Evolutionary conservation across 768 basidiomycete species (phyloP).

Genomic region (Calvatia gigantea): DNA sequence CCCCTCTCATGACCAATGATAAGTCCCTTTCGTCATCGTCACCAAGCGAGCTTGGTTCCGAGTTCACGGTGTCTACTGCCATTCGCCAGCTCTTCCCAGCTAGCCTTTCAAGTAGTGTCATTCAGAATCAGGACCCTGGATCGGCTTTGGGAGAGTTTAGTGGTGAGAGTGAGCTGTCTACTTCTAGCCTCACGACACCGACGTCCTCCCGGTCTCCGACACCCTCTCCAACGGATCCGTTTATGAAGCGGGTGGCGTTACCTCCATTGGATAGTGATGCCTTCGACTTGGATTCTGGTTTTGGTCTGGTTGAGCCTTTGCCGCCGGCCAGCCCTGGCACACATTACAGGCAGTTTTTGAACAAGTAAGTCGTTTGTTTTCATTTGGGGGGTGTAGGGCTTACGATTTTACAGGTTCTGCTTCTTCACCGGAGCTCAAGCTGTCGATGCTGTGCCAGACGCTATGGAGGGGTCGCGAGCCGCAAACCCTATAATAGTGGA

Average conservation of each 20-base stretch:
- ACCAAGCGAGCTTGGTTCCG: neutral
- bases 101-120: conserved; percentile 13
- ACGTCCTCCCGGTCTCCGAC: conserved; percentile 39
- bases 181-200: conserved; percentile 44
- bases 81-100: neutral
- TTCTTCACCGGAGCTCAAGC: conserved; percentile 67
- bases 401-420: conserved; percentile 54
- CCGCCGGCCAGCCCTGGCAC: conserved; percentile 28
- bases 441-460: neutral
- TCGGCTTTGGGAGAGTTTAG: conserved; percentile 16
- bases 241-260: conserved; percentile 18
- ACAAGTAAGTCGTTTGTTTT: conserved; percentile 43
- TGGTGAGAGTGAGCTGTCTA: conserved; percentile 35
- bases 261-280: conserved; percentile 9
- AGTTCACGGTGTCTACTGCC: neutral
- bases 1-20: conserved; percentile 21
- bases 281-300: neutral
- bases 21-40: conserved; percentile 11
- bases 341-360: conserved; percentile 59
- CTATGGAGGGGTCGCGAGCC: neutral
- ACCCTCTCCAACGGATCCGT: conserved; percentile 36
- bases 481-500: neutral
- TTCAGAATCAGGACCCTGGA: neutral
- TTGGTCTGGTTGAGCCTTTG: conserved; percentile 12
- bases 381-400: neutral